phyloP scores from a whole-genome alignment of 345 rosid species.

The Angophora floribunda region DNA sequence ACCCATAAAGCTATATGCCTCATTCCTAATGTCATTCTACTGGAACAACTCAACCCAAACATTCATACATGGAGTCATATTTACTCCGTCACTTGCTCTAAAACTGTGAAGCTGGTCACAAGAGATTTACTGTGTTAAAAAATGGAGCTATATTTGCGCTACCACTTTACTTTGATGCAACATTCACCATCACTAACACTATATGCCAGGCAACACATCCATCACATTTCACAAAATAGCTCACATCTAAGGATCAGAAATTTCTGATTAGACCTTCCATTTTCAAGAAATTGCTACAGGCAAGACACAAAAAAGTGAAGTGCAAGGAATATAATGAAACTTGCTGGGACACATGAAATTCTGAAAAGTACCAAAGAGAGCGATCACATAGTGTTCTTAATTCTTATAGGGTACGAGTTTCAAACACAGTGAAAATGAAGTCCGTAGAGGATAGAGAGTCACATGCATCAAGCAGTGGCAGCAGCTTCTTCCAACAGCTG shows the following conservation, averaged over 20 bases:
- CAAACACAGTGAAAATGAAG: not conserved
- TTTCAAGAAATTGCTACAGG: not conserved
- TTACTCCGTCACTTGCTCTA: not conserved
- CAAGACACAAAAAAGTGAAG: not conserved
- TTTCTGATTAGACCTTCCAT: not conserved
- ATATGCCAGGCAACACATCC: not conserved
- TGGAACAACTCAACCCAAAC: not conserved
- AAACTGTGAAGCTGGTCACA: not conserved
- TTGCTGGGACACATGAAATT: not conserved
- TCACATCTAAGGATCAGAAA: not conserved
- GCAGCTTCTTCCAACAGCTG: constrained; percentile 10
- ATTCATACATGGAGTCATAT: not conserved
- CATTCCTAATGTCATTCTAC: not conserved
- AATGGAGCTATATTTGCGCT: not conserved
- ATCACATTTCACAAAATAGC: not conserved
- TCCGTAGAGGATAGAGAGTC: not conserved
- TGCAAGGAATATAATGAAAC: not conserved
- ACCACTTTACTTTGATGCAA: not conserved
- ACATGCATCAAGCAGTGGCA: not conserved
- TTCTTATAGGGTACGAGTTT: not conserved
- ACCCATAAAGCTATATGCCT: not conserved
- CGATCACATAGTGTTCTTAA: not conserved
- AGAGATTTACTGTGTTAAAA: not conserved
- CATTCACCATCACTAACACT: not conserved
- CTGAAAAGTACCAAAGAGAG: not conserved